Base-by-base conservation (phyloP, 345 rosid species). In the Boechera divaricarpa region DNA sequence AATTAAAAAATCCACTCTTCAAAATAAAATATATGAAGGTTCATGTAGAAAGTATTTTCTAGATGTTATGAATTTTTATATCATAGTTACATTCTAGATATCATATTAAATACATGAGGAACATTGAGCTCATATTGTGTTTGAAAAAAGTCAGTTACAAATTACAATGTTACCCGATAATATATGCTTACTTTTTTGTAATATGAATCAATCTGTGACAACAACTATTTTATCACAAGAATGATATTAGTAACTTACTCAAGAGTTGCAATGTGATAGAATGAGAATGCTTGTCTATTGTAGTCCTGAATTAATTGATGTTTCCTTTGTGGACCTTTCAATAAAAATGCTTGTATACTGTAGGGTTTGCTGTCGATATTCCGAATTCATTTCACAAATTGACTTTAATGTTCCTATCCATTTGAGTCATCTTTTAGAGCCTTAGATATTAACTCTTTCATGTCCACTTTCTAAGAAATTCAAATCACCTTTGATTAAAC, bases 291-390 rank as follows among this genome's bases (percentile, higher is more conserved):
- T 63, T 63, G 31, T 49, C 10, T 10, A 66, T 11, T 36, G 12
- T 38, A 35, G 13, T 66, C 33, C 45, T 51, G 42, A 67, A 33
- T 35, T 49, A 18, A 35, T 35, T 35, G 59, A 51, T 66, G 32
- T 45, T 66, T 67, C 47, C 4, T 13, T 44, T 44, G 74, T 70
- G 56, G 75, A 71, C 75, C 67, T 59, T 71, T 13, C 8, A 58
- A 47, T 47, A 33, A 33, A 32, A 35, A 45, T 35, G 35, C 5
- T 45, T 47, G 36, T 10, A 36, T 16, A 56, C n/a, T 24, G 61
- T 62, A 26, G 69, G 13, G 69, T 51, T 72, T 60, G 38, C 6
- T 47, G 49, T 72, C 57, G n/a, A 59, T 72, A 26, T 60, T 35
- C 24, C 44, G 56, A 70, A 44, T 70, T 47, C 35, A 44, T 59